phyloP scores from a whole-genome alignment of 169 alveolate species.

The Perkinsus olseni region DNA sequence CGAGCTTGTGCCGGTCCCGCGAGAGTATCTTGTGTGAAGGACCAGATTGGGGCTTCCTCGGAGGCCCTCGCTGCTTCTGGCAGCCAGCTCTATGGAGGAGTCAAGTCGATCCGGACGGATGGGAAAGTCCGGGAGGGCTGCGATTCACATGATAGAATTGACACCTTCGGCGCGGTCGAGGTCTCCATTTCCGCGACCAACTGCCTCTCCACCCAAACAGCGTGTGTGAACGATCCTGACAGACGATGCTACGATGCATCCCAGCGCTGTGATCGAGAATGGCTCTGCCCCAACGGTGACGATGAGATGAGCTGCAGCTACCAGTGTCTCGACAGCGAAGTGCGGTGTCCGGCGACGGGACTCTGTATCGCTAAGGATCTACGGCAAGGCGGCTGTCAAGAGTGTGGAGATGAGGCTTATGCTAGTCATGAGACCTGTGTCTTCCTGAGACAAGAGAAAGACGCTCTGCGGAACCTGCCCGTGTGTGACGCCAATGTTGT shows the following conservation, averaged over 20 bases:
- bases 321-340: background rate
- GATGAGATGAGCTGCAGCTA: background rate
- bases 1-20: background rate
- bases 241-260: background rate
- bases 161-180: background rate
- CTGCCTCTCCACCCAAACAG: background rate
- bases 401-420: background rate
- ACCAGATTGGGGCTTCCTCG: background rate
- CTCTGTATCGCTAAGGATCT: background rate
- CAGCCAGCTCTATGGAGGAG: background rate
- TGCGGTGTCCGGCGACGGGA: background rate
- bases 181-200: background rate
- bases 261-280: background rate
- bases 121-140: background rate
- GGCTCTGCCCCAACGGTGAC: background rate
- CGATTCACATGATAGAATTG: background rate
- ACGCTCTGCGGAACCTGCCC: background rate
- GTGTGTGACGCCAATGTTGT: background rate
- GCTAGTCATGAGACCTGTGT: background rate
- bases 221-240: background rate
- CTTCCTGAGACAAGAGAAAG: background rate
- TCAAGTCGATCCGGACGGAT: background rate
- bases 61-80: background rate
- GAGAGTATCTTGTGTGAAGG: background rate
- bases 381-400: background rate